Evolutionary conservation across 139 green algal genomes (phyloP).

Genomic region (Chlorella sp.): DNA sequence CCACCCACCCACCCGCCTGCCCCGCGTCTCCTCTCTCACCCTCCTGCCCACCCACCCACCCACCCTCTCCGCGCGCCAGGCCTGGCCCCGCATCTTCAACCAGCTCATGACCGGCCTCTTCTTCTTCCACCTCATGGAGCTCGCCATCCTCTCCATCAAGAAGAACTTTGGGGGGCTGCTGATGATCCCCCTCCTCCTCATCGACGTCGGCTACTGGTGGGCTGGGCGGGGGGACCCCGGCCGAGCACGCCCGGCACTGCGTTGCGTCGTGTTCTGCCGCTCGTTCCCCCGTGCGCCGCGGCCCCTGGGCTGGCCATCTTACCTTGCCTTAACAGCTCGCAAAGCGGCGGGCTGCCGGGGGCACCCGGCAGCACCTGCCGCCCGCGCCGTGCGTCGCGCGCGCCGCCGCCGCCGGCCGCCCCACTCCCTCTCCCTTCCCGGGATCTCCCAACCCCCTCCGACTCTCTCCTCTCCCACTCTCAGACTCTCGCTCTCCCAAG

Average conservation of each 20-base stretch:
- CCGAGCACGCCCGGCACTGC: no score
- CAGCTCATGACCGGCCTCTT: constrained; percentile 63
- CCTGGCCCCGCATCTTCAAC: constrained; percentile 56
- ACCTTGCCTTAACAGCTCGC: neutral
- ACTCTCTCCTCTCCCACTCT: no score
- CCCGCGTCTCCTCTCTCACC: neutral
- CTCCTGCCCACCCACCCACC: neutral
- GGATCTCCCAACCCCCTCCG: neutral
- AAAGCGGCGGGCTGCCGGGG: neutral
- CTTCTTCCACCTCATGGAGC: constrained; percentile 72
- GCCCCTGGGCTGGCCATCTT: neutral
- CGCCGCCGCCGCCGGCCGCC: neutral
- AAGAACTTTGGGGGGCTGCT: constrained; percentile 18
- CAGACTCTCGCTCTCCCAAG: neutral
- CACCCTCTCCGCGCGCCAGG: constrained; percentile 11
- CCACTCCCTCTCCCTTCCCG: neutral
- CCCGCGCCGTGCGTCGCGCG: neutral
- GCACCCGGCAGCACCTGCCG: neutral
- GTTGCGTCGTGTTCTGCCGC: no score
- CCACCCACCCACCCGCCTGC: neutral
- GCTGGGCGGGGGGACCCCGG: neutral
- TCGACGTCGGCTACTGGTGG: constrained; percentile 53
- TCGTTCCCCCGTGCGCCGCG: neutral
- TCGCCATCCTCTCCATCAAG: constrained; percentile 67
- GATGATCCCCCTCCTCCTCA: constrained; percentile 48